A percentile compares a stretch with the other conserved stretches of the same genome.
Evolutionary conservation across 2,329 filamentous ascomycete species (phyloP).

Genomic region (Nemania sp.): DNA sequence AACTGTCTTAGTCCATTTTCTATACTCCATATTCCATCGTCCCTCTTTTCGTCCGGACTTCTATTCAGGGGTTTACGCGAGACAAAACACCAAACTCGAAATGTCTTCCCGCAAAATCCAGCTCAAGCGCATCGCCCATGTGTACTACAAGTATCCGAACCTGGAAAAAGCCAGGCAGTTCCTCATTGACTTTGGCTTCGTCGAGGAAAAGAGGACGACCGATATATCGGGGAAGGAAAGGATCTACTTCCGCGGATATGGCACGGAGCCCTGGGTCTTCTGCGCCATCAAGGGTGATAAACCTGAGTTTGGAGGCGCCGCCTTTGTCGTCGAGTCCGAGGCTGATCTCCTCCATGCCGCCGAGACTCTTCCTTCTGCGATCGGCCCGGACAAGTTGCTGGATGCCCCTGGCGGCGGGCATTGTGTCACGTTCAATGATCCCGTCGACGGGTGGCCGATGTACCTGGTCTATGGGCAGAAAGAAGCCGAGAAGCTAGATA

Average conservation of each 20-base stretch:
- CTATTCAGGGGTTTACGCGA: no score
- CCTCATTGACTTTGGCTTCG: conserved; percentile 54
- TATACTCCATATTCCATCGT: no score
- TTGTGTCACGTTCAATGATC: conserved; percentile 55
- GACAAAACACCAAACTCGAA: conserved; percentile 12
- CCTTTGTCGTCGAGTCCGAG: conserved; percentile 59
- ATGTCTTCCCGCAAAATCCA: conserved; percentile 38
- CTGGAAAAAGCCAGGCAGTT: conserved; percentile 48
- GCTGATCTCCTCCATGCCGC: conserved; percentile 57
- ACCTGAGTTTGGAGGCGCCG: conserved; percentile 59
- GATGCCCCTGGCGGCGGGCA: conserved; percentile 59
- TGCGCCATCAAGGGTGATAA: conserved; percentile 53
- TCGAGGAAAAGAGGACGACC: conserved; percentile 42
- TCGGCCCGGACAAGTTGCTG: conserved; percentile 49
- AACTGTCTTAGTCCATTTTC: neutral
- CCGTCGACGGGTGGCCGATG: conserved; percentile 59
- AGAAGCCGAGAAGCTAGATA: conserved; percentile 41
- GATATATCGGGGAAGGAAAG: conserved; percentile 38
- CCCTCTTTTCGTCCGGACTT: neutral
- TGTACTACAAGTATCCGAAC: conserved; percentile 53
- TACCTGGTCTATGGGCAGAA: conserved; percentile 61
- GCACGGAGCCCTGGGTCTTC: conserved; percentile 61
- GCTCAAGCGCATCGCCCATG: conserved; percentile 44
- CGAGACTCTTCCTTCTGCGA: conserved; percentile 50
- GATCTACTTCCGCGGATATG: conserved; percentile 65